Base-by-base conservation (phyloP, 2,329 filamentous ascomycete genomes). In the Beauveria pseudobassiana region DNA sequence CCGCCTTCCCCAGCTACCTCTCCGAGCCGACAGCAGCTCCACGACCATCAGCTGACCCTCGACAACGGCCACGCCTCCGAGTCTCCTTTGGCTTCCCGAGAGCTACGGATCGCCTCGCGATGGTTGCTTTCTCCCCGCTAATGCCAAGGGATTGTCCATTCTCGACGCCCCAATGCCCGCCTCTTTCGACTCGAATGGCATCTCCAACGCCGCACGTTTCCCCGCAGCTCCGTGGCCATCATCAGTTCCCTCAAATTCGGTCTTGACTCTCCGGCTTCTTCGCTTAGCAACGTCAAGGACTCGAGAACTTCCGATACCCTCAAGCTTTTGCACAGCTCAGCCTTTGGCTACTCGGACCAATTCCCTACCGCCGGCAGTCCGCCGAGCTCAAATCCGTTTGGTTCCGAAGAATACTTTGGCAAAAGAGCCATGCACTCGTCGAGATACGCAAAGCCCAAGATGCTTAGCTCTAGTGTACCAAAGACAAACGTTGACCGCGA, bases 161-260 rank as follows among this genome's bases (percentile, higher is more conserved):
- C 83, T 97, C 65, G 93, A 98, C 76, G 95, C 92, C 2, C 92
- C 91, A 18, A 83, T 98, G 9, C 95, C 95, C 1, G 91, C 93
- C 9, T 98, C 93, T 0, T 97, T 98, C 73, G 95, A 98, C 75
- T 96, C 92, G 68, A 95, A 97, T 70, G 93, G 93, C 55, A 90
- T 97, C 59, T 97, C 93, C 12, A 90, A 93, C 72, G 92, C 91
- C 64, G 93, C 93, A 20, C 86, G 91, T 63, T 92, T 93, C 72
- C 80, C 80, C 20, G 78, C 76, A 38, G 95, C 90, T 0, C 91
- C 93, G 0, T 92, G 96, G 74, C 93, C 93, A 8, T 91, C 93
- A 0, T 98, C 93, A 0, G 90, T 98, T 12, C 95, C 95, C 10
- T 90, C 57, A 91, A 93, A 68, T 97, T 98, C 69, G 90, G 90